phyloP scores from a whole-genome alignment of 768 basidiomycete species.

The Leccinum pellstonianum region DNA sequence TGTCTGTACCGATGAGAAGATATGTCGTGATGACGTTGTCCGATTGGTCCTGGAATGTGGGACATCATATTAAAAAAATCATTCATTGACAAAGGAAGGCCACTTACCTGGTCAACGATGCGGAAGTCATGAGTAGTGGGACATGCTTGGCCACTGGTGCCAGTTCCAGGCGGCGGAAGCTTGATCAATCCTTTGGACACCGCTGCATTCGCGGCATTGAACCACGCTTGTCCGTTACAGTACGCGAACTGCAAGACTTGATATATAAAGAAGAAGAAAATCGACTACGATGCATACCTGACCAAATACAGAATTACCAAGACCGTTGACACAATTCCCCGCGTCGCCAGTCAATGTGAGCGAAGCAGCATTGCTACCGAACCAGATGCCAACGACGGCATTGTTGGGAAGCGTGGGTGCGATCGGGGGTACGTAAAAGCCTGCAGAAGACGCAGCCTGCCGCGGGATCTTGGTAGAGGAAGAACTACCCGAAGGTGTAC shows the following conservation, averaged over 20 bases:
- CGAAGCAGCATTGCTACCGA: slow-evolving; percentile 27
- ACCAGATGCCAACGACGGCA: slow-evolving; percentile 29
- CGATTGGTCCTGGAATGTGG: slow-evolving; percentile 24
- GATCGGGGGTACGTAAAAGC: slow-evolving; percentile 23
- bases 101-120: slow-evolving; percentile 24
- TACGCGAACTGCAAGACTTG: slow-evolving; percentile 20
- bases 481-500: neutral
- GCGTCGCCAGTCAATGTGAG: slow-evolving; percentile 25
- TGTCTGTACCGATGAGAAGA: slow-evolving; percentile 23
- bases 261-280: neutral
- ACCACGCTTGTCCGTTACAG: slow-evolving; percentile 28
- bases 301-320: slow-evolving; percentile 23
- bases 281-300: slow-evolving; percentile 13
- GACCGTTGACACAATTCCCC: slow-evolving; percentile 23
- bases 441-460: slow-evolving; percentile 14
- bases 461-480: slow-evolving; percentile 2
- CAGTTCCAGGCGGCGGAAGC: slow-evolving; percentile 22
- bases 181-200: slow-evolving; percentile 22
- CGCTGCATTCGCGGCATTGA: slow-evolving; percentile 20
- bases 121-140: slow-evolving; percentile 30
- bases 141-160: slow-evolving; percentile 20
- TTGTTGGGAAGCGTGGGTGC: slow-evolving; percentile 24
- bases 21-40: slow-evolving; percentile 30
- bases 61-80: neutral
- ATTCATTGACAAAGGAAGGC: neutral